These are phyloP conservation scores for Penicillium sp. DNA, from an alignment of 2,329 filamentous ascomycete species.

Conservation along the genomic window DNA sequence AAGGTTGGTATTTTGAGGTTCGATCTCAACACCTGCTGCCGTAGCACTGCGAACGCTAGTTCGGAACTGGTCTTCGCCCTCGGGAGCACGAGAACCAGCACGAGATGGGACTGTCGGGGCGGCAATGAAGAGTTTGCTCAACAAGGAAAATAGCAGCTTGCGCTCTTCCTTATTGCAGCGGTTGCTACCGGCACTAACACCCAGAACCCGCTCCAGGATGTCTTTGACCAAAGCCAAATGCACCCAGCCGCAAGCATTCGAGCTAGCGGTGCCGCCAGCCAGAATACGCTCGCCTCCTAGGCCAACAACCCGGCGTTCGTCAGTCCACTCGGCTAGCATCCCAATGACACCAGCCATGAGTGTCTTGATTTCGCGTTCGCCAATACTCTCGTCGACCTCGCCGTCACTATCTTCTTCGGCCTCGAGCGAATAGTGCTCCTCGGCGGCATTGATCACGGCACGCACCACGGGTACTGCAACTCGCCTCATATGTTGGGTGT, in stretches of 20 bases:
- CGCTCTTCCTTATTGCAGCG: constrained; percentile 65
- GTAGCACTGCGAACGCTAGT: constrained; percentile 43
- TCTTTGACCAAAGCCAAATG: constrained; percentile 74
- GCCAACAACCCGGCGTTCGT: constrained; percentile 72
- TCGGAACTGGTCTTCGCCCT: constrained; percentile 61
- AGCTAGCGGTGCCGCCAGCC: constrained; percentile 51
- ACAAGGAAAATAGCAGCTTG: constrained; percentile 70
- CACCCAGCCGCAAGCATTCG: constrained; percentile 63
- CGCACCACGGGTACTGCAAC: constrained; percentile 72
- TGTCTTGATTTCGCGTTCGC: constrained; percentile 51
- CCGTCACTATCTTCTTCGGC: constrained; percentile 69
- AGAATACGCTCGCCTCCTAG: constrained; percentile 49
- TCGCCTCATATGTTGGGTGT: constrained; percentile 73
- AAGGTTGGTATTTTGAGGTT: constrained; percentile 50
- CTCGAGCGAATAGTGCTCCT: constrained; percentile 65
- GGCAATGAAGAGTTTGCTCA: constrained; percentile 77
- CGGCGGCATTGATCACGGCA: constrained; percentile 56
- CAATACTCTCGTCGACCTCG: constrained; percentile 72
- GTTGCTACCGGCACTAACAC: constrained; percentile 35
- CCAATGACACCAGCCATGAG: constrained; percentile 74
- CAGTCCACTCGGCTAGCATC: constrained; percentile 84
- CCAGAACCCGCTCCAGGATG: constrained; percentile 68
- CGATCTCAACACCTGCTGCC: constrained; percentile 47
- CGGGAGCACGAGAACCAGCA: constrained; percentile 40
- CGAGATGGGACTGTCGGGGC: constrained; percentile 53